These are phyloP conservation scores for Entamoeba invadens DNA, from an alignment of 208 protist species.

Conservation along the genomic window DNA sequence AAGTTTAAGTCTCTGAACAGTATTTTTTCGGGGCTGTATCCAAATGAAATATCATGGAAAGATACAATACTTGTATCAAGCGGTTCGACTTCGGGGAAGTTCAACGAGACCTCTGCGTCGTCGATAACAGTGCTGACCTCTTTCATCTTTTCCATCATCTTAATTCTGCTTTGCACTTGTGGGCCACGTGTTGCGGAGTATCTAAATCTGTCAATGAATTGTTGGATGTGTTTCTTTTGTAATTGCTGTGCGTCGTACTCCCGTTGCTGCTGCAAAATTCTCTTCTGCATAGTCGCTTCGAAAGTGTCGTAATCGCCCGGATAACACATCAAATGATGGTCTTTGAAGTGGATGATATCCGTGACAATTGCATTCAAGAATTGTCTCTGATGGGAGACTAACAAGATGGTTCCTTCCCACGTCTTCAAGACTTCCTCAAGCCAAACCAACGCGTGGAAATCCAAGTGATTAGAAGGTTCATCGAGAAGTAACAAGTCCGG, in stretches of 20 bases:
- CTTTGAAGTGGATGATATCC: slow-evolving; percentile 23
- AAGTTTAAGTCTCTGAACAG: slow-evolving; percentile 58
- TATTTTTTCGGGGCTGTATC: not conserved
- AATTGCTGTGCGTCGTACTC: not conserved
- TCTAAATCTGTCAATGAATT: slow-evolving; percentile 45
- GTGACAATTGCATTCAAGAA: slow-evolving; percentile 35
- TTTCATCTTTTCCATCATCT: slow-evolving; percentile 52
- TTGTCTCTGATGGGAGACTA: slow-evolving; percentile 38
- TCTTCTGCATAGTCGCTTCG: not conserved
- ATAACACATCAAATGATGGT: not conserved
- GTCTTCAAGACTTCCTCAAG: not conserved
- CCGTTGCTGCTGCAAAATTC: not conserved
- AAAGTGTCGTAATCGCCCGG: not conserved
- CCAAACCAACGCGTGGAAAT: slow-evolving; percentile 16
- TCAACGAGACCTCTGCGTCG: slow-evolving; percentile 45
- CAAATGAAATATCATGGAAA: not conserved
- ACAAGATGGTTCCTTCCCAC: slow-evolving; percentile 13
- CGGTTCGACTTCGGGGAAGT: not conserved
- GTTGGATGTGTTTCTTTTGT: not conserved
- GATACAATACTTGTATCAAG: not conserved
- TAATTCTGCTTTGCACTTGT: slow-evolving; percentile 76
- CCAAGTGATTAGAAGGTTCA: slow-evolving; percentile 79
- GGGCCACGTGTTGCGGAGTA: slow-evolving; percentile 63
- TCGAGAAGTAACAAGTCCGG: slow-evolving; percentile 70
- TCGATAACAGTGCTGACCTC: slow-evolving; percentile 82